Conservation (phyloP, 495 filamentous ascomycete species). For the Podospora didyma region DNA sequence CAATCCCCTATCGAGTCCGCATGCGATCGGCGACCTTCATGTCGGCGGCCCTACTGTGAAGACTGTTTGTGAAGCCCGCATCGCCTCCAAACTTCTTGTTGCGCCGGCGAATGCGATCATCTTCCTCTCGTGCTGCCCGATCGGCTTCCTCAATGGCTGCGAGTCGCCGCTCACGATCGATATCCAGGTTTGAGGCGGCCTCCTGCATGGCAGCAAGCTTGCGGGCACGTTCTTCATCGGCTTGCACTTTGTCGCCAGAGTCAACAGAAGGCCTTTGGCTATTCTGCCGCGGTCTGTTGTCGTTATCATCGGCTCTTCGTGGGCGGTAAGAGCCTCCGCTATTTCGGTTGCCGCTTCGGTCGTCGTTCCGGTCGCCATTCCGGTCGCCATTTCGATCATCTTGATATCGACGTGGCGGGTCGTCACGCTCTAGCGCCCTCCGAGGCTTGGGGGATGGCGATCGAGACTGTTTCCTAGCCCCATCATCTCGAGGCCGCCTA, state of each 20-base stretch:
- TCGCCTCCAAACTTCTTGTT: slow-evolving; percentile 59
- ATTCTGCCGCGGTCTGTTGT: slow-evolving; percentile 9
- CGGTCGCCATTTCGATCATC: not conserved
- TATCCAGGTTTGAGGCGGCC: slow-evolving; percentile 74
- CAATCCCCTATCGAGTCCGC: slow-evolving; percentile 8
- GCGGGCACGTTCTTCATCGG: slow-evolving; percentile 51
- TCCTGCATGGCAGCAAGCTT: slow-evolving; percentile 87
- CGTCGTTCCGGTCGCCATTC: slow-evolving; percentile 19
- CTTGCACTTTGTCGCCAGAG: slow-evolving; percentile 14
- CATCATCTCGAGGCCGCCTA: slow-evolving; percentile 2
- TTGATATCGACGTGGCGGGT: slow-evolving; percentile 8
- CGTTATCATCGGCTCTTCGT: slow-evolving; percentile 25
- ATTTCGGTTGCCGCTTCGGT: slow-evolving; percentile 13
- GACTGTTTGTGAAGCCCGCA: slow-evolving; percentile 54
- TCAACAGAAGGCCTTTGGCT: not conserved
- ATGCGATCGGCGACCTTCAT: slow-evolving; percentile 45
- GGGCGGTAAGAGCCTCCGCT: slow-evolving; percentile 21
- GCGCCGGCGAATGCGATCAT: slow-evolving; percentile 54
- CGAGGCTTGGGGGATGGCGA: slow-evolving; percentile 26
- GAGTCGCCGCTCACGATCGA: slow-evolving; percentile 67
- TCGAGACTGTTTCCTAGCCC: slow-evolving; percentile 7
- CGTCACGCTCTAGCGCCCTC: slow-evolving; percentile 11
- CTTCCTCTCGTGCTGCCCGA: slow-evolving; percentile 56
- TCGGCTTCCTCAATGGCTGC: slow-evolving; percentile 64
- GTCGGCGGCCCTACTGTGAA: slow-evolving; percentile 57